Percentiles rank a stretch among this genome's conserved stretches.
These are phyloP conservation scores for Benincasa hispida DNA, from an alignment of 306 rosid species.

Conservation along the genomic window DNA sequence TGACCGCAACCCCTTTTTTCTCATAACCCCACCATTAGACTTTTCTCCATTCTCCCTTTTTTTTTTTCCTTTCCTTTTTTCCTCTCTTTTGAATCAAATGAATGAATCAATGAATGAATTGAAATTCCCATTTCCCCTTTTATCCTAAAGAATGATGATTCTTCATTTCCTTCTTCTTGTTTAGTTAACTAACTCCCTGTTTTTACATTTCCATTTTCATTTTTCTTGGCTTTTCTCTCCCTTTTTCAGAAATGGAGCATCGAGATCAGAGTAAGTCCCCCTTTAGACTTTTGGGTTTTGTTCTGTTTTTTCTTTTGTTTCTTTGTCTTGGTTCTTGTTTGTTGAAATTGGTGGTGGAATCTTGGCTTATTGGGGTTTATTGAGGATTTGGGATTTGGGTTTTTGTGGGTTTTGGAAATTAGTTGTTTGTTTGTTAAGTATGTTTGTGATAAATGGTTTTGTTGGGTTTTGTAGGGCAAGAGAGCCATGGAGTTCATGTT, in stretches of 20 bases:
- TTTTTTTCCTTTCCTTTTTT: background rate
- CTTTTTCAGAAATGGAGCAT: background rate
- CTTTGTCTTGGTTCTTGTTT: background rate
- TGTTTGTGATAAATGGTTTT: background rate
- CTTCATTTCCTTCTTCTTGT: background rate
- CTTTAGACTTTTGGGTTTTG: background rate
- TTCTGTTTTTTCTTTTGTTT: background rate
- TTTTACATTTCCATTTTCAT: background rate
- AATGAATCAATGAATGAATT: background rate
- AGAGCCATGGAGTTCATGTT: constrained; percentile 34
- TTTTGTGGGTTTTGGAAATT: background rate
- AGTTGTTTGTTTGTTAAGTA: background rate
- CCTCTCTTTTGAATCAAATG: background rate
- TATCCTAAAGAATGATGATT: background rate
- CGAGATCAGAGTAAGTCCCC: constrained; percentile 2
- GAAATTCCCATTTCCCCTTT: background rate
- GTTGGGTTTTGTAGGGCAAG: constrained; percentile 25
- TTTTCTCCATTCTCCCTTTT: background rate
- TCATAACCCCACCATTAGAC: background rate
- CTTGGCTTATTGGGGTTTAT: background rate
- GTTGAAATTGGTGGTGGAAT: background rate
- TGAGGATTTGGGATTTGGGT: background rate
- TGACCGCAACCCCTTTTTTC: constrained; percentile 4
- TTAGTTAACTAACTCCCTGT: background rate
- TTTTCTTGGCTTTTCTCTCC: background rate